phyloP scores from a whole-genome alignment of 1,284 basidiomycete genomes.

The Heterobasidion irregulare region DNA sequence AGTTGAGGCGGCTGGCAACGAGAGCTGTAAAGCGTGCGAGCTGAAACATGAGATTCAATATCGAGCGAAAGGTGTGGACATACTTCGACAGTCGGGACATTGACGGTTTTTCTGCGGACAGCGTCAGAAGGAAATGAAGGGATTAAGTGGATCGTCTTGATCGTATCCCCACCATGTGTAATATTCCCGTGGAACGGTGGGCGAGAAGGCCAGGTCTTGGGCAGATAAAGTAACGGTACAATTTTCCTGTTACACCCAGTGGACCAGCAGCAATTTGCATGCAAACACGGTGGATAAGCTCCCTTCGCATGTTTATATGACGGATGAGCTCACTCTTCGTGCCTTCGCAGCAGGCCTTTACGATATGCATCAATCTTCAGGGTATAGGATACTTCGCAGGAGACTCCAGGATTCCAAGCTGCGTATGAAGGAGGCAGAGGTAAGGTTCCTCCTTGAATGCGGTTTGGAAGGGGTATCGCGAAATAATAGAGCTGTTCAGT shows the following conservation, averaged over 20 bases:
- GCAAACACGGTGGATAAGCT: slow-evolving; percentile 8
- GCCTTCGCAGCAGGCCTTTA: slow-evolving; percentile 30
- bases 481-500: slow-evolving; percentile 27
- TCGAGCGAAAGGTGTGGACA: slow-evolving; percentile 1
- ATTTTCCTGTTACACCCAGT: slow-evolving; percentile 6
- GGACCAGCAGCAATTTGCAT: slow-evolving; percentile 1
- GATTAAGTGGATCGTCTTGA: slow-evolving; percentile 21
- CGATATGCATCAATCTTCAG: slow-evolving; percentile 32
- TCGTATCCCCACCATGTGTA: slow-evolving; percentile 2
- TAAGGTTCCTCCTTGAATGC: slow-evolving; percentile 19
- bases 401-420: slow-evolving; percentile 25
- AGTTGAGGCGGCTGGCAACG: slow-evolving; percentile 25
- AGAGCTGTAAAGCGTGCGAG: slow-evolving; percentile 20
- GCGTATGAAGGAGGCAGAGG: slow-evolving; percentile 33
- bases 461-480: slow-evolving; percentile 29
- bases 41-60: no score
- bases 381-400: slow-evolving; percentile 30
- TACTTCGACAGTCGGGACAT: slow-evolving; percentile 15
- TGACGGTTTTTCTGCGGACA: slow-evolving; percentile 1
- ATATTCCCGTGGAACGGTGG: slow-evolving; percentile 17
- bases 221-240: slow-evolving; percentile 13
- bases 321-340: slow-evolving; percentile 30
- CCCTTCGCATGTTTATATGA: not conserved
- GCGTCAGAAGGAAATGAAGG: slow-evolving; percentile 17
- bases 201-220: slow-evolving; percentile 28